Conservation (phyloP, 148 eudicot species). For the Camellia lanceoleosa region DNA sequence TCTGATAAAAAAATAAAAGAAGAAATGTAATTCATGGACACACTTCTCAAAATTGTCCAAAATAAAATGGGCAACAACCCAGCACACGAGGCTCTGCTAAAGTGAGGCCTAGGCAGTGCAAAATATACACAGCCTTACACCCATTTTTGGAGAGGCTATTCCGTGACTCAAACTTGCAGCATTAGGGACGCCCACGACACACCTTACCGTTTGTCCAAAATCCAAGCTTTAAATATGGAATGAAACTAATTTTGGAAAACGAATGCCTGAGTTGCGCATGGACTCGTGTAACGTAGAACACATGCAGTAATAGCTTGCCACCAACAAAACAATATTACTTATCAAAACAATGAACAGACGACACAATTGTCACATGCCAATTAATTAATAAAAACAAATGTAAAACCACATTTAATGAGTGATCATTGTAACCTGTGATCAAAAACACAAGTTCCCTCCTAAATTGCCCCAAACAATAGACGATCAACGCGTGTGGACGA, state of each 20-base stretch:
- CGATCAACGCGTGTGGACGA: neutral
- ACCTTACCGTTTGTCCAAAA: neutral
- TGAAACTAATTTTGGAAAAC: neutral
- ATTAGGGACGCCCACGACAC: no score
- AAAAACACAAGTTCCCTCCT: neutral
- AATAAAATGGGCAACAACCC: neutral
- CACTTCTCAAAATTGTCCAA: neutral
- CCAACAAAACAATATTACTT: constrained; percentile 1
- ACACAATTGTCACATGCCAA: neutral
- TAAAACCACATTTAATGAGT: no score
- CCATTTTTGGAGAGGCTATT: no score
- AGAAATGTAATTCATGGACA: neutral
- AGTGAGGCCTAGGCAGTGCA: no score
- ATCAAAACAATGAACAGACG: neutral
- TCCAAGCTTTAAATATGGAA: neutral
- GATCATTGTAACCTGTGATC: neutral
- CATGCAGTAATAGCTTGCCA: neutral
- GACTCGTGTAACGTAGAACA: neutral
- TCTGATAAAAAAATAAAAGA: neutral
- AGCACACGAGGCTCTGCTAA: no score
- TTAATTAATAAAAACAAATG: neutral
- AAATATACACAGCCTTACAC: no score
- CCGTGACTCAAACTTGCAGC: no score
- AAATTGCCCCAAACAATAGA: neutral
- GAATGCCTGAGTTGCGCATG: neutral